Evolutionary conservation across 2,329 filamentous ascomycete genomes (phyloP).

Genomic region (Capronia epimyces): DNA sequence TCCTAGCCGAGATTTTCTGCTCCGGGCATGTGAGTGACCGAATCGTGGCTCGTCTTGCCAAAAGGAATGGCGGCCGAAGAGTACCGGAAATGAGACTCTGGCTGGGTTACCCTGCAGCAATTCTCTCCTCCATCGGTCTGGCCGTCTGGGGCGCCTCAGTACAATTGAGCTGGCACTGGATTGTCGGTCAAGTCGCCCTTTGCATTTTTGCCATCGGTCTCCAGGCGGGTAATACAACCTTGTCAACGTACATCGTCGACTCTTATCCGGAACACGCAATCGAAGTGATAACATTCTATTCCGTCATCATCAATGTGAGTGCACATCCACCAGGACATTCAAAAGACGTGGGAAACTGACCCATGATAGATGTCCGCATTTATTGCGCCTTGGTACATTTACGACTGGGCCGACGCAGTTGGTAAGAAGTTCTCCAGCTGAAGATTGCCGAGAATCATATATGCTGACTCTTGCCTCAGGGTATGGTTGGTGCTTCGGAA

Average conservation of each 20-base stretch:
- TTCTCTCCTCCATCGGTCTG: slow-evolving; percentile 7
- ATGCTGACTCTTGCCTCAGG: too few relatives aligned
- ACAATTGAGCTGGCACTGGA: slow-evolving; percentile 12
- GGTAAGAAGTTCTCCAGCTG: too few relatives aligned
- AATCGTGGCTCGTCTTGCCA: slow-evolving; percentile 3
- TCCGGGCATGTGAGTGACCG: slow-evolving; percentile 11
- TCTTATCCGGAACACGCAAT: slow-evolving; percentile 12
- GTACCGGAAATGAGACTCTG: slow-evolving; percentile 12
- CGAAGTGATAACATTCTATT: slow-evolving; percentile 15
- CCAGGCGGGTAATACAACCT: slow-evolving; percentile 10
- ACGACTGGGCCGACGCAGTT: too few relatives aligned
- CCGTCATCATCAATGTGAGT: slow-evolving; percentile 13
- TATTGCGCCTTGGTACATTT: too few relatives aligned
- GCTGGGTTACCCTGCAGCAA: slow-evolving; percentile 9
- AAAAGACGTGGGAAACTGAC: too few relatives aligned
- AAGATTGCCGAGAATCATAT: too few relatives aligned
- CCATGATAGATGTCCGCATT: too few relatives aligned
- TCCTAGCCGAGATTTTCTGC: slow-evolving; percentile 12
- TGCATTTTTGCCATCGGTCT: slow-evolving; percentile 15
- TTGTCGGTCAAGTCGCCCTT: slow-evolving; percentile 10
- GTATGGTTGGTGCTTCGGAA: too few relatives aligned
- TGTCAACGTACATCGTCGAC: slow-evolving; percentile 13
- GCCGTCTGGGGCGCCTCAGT: slow-evolving; percentile 8
- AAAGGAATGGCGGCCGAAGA: slow-evolving; percentile 1
- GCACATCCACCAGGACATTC: too few relatives aligned